Percentiles rank a stretch among this genome's conserved stretches.
phyloP scores from a whole-genome alignment of 2,329 filamentous ascomycete species.

The Diplodia intermedia region DNA sequence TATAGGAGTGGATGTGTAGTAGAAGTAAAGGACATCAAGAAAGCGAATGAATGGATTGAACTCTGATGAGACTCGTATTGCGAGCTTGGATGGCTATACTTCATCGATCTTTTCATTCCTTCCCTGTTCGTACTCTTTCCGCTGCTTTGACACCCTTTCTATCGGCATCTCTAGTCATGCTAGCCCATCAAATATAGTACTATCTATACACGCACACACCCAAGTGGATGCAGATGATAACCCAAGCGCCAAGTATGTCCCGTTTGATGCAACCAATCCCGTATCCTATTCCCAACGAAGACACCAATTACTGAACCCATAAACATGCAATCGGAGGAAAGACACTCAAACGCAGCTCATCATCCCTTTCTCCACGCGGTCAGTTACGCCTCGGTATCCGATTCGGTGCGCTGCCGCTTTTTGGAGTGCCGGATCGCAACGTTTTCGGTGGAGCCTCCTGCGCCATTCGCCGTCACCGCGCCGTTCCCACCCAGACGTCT shows the following conservation, averaged over 20 bases:
- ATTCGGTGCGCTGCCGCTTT: slow-evolving; percentile 7
- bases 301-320: not conserved
- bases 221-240: not conserved
- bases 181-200: no score
- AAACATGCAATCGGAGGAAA: not conserved
- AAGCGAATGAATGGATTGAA: no score
- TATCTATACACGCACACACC: not conserved
- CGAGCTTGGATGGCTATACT: no score
- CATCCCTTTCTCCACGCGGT: not conserved
- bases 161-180: no score
- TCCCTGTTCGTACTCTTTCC: no score
- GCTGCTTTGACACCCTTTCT: no score
- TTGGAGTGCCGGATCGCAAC: slow-evolving; percentile 2
- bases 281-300: not conserved
- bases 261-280: not conserved
- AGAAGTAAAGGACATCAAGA: no score
- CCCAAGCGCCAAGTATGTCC: not conserved
- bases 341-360: not conserved
- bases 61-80: no score
- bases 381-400: not conserved
- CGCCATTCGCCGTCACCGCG: not conserved
- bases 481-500: slow-evolving; percentile 10
- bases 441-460: not conserved
- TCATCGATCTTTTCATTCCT: no score
- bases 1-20: no score